Percentiles rank a stretch among this genome's conserved stretches.
Evolutionary conservation across 345 rosid species (phyloP).

Genomic region (Fremontodendron californicum): DNA sequence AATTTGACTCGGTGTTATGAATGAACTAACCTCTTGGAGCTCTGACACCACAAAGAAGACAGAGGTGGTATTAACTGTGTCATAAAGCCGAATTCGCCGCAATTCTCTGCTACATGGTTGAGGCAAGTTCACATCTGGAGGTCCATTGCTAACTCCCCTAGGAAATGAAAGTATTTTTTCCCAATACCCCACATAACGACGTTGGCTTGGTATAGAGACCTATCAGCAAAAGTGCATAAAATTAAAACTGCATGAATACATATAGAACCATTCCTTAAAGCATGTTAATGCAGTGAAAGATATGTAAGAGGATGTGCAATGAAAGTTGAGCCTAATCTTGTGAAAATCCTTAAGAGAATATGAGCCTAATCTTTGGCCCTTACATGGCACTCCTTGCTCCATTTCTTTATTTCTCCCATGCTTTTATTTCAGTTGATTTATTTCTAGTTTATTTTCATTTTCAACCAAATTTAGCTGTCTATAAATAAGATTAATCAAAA

Average conservation of each 20-base stretch:
- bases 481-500: no score
- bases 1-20: background rate
- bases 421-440: no score
- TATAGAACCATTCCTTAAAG: background rate
- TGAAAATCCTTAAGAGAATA: no score
- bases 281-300: background rate
- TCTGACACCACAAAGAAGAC: slow-evolving; percentile 85
- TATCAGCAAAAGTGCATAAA: slow-evolving; percentile 20
- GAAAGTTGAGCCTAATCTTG: no score
- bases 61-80: slow-evolving; percentile 51
- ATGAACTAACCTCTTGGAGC: slow-evolving; percentile 61
- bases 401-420: no score
- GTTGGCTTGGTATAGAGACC: slow-evolving; percentile 98
- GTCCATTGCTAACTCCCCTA: slow-evolving; percentile 33
- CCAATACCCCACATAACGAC: slow-evolving; percentile 87
- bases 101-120: slow-evolving; percentile 59
- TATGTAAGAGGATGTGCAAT: no score
- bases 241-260: background rate
- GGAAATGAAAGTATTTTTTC: slow-evolving; percentile 43
- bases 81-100: slow-evolving; percentile 75
- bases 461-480: no score
- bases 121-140: slow-evolving; percentile 58
- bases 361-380: no score
- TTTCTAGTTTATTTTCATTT: no score
- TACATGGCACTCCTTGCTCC: no score